phyloP scores from a whole-genome alignment of 257 asterid genomes.

The Capsicum chinense region DNA sequence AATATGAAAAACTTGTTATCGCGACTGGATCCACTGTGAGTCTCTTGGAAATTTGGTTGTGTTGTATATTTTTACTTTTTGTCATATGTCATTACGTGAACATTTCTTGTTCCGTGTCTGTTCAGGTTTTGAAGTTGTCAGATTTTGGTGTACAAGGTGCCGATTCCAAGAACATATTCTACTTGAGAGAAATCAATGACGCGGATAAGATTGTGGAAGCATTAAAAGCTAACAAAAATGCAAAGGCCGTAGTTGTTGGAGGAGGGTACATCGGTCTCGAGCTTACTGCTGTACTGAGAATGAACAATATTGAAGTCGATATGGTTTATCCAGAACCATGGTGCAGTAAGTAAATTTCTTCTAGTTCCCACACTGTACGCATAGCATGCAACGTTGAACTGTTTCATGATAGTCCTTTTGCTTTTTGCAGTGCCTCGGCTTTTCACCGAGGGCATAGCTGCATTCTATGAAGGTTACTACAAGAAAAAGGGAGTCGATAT shows the following conservation, averaged over 20 bases:
- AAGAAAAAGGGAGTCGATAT: slow-evolving; percentile 77
- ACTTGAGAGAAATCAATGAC: slow-evolving; percentile 86
- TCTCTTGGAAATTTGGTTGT: not conserved
- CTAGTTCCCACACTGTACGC: not conserved
- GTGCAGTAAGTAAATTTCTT: slow-evolving; percentile 81
- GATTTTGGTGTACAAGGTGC: slow-evolving; percentile 91
- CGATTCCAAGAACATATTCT: slow-evolving; percentile 85
- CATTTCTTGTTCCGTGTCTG: not conserved
- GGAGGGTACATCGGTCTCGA: slow-evolving; percentile 99
- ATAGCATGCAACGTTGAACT: not conserved
- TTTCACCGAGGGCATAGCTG: slow-evolving; percentile 88
- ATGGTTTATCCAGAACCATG: slow-evolving; percentile 99
- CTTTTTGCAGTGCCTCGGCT: slow-evolving; percentile 85
- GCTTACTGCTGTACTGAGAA: slow-evolving; percentile 85
- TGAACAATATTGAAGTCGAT: slow-evolving; percentile 71
- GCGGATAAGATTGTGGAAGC: slow-evolving; percentile 91
- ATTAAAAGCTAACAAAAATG: slow-evolving; percentile 72
- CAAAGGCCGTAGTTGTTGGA: slow-evolving; percentile 91
- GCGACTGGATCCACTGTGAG: slow-evolving; percentile 92
- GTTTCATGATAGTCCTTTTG: slow-evolving; percentile 11
- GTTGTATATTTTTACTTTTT: not conserved
- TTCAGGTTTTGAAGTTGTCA: slow-evolving; percentile 73
- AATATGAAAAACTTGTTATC: slow-evolving; percentile 62
- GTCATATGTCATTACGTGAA: not conserved
- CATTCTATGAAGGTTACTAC: slow-evolving; percentile 87